phyloP scores from a whole-genome alignment of 2,329 filamentous ascomycete genomes.

The Colletotrichum destructivum region DNA sequence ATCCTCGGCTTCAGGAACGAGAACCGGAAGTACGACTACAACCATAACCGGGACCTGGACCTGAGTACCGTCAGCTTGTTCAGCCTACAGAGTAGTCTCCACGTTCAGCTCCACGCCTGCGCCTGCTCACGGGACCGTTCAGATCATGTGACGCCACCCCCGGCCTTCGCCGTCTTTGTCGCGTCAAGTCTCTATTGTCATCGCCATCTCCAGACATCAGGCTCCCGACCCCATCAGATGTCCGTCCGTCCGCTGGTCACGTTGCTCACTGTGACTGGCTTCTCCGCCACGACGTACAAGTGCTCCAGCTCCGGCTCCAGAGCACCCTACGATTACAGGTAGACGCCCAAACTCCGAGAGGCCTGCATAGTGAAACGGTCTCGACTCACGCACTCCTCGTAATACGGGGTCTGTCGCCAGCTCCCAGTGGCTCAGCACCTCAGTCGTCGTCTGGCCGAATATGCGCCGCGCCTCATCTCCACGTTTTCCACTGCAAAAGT shows the following conservation, averaged over 20 bases:
- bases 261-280: neutral
- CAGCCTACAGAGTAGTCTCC: slow-evolving; percentile 13
- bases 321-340: no score
- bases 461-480: slow-evolving; percentile 39
- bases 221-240: neutral
- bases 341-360: no score
- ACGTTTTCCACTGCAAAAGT: slow-evolving; percentile 33
- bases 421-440: slow-evolving; percentile 14
- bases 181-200: neutral
- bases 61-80: slow-evolving; percentile 17
- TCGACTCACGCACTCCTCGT: neutral
- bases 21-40: neutral
- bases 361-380: neutral
- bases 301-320: no score
- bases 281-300: neutral
- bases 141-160: slow-evolving; percentile 8
- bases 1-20: slow-evolving; percentile 18
- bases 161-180: slow-evolving; percentile 12
- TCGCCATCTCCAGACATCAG: neutral
- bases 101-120: slow-evolving; percentile 11
- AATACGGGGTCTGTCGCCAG: slow-evolving; percentile 15
- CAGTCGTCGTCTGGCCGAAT: slow-evolving; percentile 34
- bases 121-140: slow-evolving; percentile 28
- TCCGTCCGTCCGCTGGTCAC: slow-evolving; percentile 22
- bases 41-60: slow-evolving; percentile 11